A percentile compares a stretch with the other conserved stretches of the same genome.
Conservation (phyloP, 2,329 filamentous ascomycete genomes). For the Aspergillus unguis region DNA sequence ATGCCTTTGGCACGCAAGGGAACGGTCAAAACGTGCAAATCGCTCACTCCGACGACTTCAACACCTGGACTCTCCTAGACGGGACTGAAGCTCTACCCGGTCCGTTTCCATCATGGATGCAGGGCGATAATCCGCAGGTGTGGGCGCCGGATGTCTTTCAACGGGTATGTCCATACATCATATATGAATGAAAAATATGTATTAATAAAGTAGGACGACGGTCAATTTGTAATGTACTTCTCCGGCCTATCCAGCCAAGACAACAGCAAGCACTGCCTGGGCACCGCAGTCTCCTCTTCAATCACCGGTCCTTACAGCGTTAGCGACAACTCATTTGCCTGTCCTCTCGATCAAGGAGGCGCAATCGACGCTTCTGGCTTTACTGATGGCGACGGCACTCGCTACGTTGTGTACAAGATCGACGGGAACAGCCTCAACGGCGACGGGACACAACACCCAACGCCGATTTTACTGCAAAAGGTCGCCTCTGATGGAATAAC, state of each 20-base stretch:
- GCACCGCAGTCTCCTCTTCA: slow-evolving; percentile 50
- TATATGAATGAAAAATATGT: neutral
- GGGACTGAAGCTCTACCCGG: slow-evolving; percentile 20
- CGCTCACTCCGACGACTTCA: slow-evolving; percentile 48
- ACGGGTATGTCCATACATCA: slow-evolving; percentile 28
- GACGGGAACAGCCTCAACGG: slow-evolving; percentile 60
- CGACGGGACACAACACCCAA: slow-evolving; percentile 32
- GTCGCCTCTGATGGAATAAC: slow-evolving; percentile 50
- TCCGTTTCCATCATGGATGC: neutral
- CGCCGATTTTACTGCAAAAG: slow-evolving; percentile 42
- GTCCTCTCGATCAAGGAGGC: slow-evolving; percentile 53
- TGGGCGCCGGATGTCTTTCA: slow-evolving; percentile 60
- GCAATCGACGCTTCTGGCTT: slow-evolving; percentile 64
- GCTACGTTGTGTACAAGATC: slow-evolving; percentile 64
- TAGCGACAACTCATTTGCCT: slow-evolving; percentile 49
- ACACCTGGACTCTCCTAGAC: slow-evolving; percentile 46
- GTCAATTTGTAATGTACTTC: slow-evolving; percentile 62
- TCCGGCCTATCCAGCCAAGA: slow-evolving; percentile 42
- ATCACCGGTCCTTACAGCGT: slow-evolving; percentile 55
- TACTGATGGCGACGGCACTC: slow-evolving; percentile 51
- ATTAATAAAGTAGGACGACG: slow-evolving; percentile 32
- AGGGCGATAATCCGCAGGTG: slow-evolving; percentile 38
- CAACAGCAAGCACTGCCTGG: slow-evolving; percentile 55
- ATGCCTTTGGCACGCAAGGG: slow-evolving; percentile 54
- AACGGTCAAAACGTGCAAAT: slow-evolving; percentile 52